Conservation (phyloP, 1,284 basidiomycete genomes). For the Pseudozyma sp. region DNA sequence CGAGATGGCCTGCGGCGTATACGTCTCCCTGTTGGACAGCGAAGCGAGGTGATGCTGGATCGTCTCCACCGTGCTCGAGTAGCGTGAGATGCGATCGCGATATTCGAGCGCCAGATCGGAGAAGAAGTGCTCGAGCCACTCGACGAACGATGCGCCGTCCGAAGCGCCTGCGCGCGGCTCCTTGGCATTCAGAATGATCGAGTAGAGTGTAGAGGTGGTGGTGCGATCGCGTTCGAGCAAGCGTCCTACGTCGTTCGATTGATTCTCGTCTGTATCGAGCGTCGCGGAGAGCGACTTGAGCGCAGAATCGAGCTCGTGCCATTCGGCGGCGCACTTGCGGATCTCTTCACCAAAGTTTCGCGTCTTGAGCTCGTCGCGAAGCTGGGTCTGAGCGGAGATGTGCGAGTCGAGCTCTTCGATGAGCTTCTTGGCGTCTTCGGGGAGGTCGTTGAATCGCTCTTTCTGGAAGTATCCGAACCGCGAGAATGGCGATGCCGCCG, state of each 20-base stretch:
- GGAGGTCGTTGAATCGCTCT: conserved; percentile 66
- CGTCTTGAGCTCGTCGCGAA: conserved; percentile 56
- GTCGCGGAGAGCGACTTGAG: conserved; percentile 54
- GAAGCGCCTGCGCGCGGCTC: conserved; percentile 32
- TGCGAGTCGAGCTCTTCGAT: conserved; percentile 63
- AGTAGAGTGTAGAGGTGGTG: conserved; percentile 57
- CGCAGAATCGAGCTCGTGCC: conserved; percentile 58
- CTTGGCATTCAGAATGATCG: conserved; percentile 56
- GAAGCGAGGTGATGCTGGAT: conserved; percentile 60
- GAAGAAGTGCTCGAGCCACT: conserved; percentile 62
- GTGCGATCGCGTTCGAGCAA: conserved; percentile 59
- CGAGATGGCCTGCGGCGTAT: conserved; percentile 61
- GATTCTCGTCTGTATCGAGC: conserved; percentile 54
- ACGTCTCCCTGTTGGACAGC: conserved; percentile 48
- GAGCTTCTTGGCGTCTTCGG: conserved; percentile 58
- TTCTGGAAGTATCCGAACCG: conserved; percentile 61
- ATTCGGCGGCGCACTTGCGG: conserved; percentile 51
- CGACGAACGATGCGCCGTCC: conserved; percentile 53
- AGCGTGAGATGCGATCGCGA: conserved; percentile 55
- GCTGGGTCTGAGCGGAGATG: conserved; percentile 49
- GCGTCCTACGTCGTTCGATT: conserved; percentile 33
- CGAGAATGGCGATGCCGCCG: conserved; percentile 47
- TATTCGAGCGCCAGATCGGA: conserved; percentile 52
- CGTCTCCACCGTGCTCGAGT: conserved; percentile 63
- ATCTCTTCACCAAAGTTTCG: conserved; percentile 55